Evolutionary conservation across 106 monocot species (phyloP).

Genomic region (Triglochin maritima): DNA sequence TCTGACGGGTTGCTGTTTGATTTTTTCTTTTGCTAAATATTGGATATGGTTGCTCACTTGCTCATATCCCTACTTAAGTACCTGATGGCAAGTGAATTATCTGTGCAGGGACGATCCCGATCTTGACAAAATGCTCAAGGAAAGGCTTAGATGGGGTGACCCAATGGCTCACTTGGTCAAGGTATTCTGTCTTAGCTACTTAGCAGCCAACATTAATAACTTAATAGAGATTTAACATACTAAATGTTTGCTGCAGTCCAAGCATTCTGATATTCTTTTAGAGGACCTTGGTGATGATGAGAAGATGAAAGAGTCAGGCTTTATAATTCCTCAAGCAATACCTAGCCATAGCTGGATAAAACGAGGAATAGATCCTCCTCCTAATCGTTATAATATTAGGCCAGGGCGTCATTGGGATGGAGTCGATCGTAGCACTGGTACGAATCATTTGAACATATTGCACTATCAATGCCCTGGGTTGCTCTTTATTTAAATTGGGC

Average conservation of each 20-base stretch:
- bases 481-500: no score
- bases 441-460: constrained; percentile 1
- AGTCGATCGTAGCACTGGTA: constrained; percentile 87
- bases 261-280: constrained; percentile 34
- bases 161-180: constrained; percentile 97
- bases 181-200: constrained; percentile 26
- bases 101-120: constrained; percentile 88
- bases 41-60: no score
- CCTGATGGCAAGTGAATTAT: no score
- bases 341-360: constrained; percentile 94
- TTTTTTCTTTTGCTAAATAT: no score
- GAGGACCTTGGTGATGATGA: constrained; percentile 86
- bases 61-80: no score
- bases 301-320: constrained; percentile 96
- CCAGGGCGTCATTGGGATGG: constrained; percentile 99
- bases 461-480: no score
- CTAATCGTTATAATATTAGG: constrained; percentile 81
- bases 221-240: not conserved
- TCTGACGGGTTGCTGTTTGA: no score
- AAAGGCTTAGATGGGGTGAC: constrained; percentile 88
- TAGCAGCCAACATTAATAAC: not conserved
- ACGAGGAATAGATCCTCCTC: constrained; percentile 70
- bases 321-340: constrained; percentile 77
- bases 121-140: constrained; percentile 80
- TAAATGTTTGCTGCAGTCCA: constrained; percentile 21